Conservation (phyloP, 2,329 filamentous ascomycete genomes). For the Alternaria sp. region DNA sequence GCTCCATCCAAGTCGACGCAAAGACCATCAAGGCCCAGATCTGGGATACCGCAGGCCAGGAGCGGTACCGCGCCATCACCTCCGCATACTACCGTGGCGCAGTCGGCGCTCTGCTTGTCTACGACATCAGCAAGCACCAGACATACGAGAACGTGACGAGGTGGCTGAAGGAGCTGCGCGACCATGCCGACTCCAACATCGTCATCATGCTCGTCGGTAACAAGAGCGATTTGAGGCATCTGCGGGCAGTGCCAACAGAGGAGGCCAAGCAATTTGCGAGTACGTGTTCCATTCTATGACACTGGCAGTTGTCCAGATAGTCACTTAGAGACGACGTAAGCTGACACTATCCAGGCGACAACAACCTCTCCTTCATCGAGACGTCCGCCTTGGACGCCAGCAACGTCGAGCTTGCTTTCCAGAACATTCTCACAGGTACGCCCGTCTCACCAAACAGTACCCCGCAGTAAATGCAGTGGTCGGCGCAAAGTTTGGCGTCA, state of each 20-base stretch:
- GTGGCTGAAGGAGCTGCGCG: constrained; percentile 98
- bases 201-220: constrained; percentile 99
- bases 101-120: constrained; percentile 95
- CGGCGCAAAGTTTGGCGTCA: neutral
- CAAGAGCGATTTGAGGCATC: constrained; percentile 99
- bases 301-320: neutral
- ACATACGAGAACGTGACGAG: constrained; percentile 99
- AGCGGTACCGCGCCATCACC: constrained; percentile 98
- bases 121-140: constrained; percentile 99
- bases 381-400: constrained; percentile 97
- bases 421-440: constrained; percentile 97
- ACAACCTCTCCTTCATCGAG: constrained; percentile 98
- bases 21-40: constrained; percentile 99
- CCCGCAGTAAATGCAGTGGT: neutral
- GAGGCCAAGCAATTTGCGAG: constrained; percentile 98
- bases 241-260: constrained; percentile 95
- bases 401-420: constrained; percentile 98
- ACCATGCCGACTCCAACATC: constrained; percentile 98
- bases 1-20: constrained; percentile 97
- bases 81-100: constrained; percentile 99
- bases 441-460: neutral
- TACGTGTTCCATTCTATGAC: constrained; percentile 55
- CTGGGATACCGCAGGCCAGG: constrained; percentile 99
- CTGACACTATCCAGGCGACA: constrained; percentile 71
- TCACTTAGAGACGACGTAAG: neutral